Conservation (phyloP, 352 stramenopile species). For the Globisporangium canariense region DNA sequence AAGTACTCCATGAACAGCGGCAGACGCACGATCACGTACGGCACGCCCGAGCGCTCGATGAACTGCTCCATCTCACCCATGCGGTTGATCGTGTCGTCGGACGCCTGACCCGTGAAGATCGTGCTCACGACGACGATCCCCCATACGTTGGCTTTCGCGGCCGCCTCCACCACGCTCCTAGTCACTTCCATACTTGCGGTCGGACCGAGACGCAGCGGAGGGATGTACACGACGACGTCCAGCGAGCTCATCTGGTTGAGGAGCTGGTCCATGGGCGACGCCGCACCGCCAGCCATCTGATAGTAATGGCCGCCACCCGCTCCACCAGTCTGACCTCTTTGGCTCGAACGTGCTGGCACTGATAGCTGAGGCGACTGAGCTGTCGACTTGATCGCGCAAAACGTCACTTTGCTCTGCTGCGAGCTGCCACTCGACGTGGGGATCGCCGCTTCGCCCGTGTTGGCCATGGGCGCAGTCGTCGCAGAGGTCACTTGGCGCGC, state of each 20-base stretch:
- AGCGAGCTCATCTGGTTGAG: conserved; percentile 54
- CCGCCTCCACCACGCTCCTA: conserved; percentile 46
- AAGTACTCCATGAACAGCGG: conserved; percentile 85
- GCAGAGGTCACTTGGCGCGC: conserved; percentile 59
- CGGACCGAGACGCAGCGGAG: conserved; percentile 48
- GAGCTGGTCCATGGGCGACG: conserved; percentile 52
- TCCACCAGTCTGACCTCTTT: not conserved
- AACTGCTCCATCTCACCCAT: conserved; percentile 62
- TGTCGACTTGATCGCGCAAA: conserved; percentile 63
- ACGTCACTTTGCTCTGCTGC: conserved; percentile 63
- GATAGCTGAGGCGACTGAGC: conserved; percentile 17
- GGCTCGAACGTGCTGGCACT: conserved; percentile 1
- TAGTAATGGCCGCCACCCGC: conserved; percentile 22
- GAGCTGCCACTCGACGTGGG: conserved; percentile 30
- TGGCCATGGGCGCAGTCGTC: conserved; percentile 19
- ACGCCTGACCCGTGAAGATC: conserved; percentile 40
- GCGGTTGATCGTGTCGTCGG: conserved; percentile 43
- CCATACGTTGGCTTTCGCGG: conserved; percentile 49
- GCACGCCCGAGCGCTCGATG: conserved; percentile 52
- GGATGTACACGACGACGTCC: conserved; percentile 72
- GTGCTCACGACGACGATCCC: conserved; percentile 73
- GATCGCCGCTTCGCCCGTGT: conserved; percentile 48
- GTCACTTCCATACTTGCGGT: conserved; percentile 57
- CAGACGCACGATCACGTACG: conserved; percentile 59
- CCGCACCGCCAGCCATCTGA: conserved; percentile 31